Evolutionary conservation across 169 alveolate species (phyloP).

Genomic region (Theileria parva): DNA sequence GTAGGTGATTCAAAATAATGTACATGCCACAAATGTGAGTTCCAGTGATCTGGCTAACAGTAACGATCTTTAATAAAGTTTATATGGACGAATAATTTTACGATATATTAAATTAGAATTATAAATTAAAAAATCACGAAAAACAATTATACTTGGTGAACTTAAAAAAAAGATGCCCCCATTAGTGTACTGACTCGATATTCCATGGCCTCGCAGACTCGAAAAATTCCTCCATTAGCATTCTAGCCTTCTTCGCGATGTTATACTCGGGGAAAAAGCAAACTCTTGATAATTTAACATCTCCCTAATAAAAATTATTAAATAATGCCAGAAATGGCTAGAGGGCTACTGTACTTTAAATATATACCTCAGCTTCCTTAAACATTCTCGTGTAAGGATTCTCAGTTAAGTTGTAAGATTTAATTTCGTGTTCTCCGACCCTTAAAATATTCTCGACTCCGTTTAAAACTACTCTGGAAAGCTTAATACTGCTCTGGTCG

Average conservation of each 20-base stretch:
- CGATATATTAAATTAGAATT: too few species aligned
- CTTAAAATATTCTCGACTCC: slow-evolving; percentile 81
- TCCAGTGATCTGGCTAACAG: not conserved
- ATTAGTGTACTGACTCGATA: not conserved
- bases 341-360: slow-evolving; percentile 34
- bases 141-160: not conserved
- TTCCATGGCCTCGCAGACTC: slow-evolving; percentile 27
- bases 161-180: slow-evolving; percentile 2
- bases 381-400: slow-evolving; percentile 84
- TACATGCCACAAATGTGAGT: not conserved
- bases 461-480: slow-evolving; percentile 79
- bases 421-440: slow-evolving; percentile 79
- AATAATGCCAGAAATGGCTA: not conserved
- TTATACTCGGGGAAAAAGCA: slow-evolving; percentile 51
- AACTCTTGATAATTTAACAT: slow-evolving; percentile 31
- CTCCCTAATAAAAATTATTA: slow-evolving; percentile 31
- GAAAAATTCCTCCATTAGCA: slow-evolving; percentile 16
- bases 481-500: slow-evolving; percentile 80
- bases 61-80: not conserved
- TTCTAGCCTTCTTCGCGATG: slow-evolving; percentile 53
- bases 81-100: not conserved
- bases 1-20: not conserved
- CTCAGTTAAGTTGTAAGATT: slow-evolving; percentile 75
- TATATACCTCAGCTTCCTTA: slow-evolving; percentile 62
- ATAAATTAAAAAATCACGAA: not conserved